phyloP scores from a whole-genome alignment of 441 rosid species.

The Erodium trifolium region DNA sequence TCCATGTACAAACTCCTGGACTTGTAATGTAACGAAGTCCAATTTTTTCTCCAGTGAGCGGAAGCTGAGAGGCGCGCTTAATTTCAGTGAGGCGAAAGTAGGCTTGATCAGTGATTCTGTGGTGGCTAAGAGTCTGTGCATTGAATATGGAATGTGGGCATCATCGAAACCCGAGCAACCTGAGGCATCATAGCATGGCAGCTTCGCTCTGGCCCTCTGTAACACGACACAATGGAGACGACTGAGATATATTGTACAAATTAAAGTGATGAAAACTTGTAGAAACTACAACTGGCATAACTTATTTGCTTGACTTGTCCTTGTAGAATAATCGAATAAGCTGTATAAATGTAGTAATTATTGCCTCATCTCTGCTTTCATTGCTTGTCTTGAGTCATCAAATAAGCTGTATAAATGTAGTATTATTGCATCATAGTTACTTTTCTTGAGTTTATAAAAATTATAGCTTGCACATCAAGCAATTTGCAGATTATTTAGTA shows the following conservation, averaged over 20 bases:
- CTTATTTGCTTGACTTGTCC: background rate
- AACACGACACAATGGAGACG: background rate
- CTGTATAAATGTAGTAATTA: background rate
- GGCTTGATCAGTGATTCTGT: constrained; percentile 12
- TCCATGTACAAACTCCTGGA: background rate
- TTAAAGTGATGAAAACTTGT: background rate
- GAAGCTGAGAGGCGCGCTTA: constrained; percentile 10
- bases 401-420: too few relatives aligned
- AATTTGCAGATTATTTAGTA: too few relatives aligned
- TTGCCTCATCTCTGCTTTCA: too few relatives aligned
- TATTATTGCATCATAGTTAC: too few relatives aligned
- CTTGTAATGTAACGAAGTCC: background rate
- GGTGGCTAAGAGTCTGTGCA: constrained; percentile 46
- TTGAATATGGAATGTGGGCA: constrained; percentile 53
- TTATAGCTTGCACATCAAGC: too few relatives aligned
- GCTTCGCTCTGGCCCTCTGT: background rate
- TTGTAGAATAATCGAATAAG: background rate
- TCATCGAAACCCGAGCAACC: constrained; percentile 62
- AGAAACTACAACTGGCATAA: background rate
- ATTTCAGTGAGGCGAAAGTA: background rate
- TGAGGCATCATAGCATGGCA: constrained; percentile 24
- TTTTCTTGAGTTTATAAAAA: too few relatives aligned
- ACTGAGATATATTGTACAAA: background rate
- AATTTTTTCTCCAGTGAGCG: background rate
- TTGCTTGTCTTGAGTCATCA: too few relatives aligned